Evolutionary conservation across 1,284 basidiomycete genomes (phyloP).

Genomic region (Tilletiopsis washingtonensis): DNA sequence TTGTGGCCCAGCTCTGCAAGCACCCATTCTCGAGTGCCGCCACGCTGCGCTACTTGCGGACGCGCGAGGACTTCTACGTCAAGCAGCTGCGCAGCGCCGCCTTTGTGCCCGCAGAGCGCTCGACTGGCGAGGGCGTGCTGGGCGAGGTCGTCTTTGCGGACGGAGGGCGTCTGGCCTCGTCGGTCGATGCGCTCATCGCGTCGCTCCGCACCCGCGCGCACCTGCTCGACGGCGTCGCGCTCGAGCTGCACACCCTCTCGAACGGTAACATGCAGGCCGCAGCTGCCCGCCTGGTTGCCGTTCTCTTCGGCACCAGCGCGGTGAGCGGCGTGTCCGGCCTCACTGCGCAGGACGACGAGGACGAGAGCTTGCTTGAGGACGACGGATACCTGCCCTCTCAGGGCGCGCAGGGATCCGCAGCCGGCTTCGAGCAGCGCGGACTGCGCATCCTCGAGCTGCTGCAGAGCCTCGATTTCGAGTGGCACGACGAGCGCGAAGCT

Average conservation of each 20-base stretch:
- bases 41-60: conserved; percentile 78
- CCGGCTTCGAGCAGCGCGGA: conserved; percentile 51
- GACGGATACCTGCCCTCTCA: background rate
- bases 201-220: conserved; percentile 76
- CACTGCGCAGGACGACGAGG: conserved; percentile 12
- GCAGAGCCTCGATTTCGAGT: conserved; percentile 75
- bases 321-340: conserved; percentile 6
- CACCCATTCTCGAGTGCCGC: conserved; percentile 75
- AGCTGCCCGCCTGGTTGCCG: conserved; percentile 35
- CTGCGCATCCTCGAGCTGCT: conserved; percentile 83
- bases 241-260: conserved; percentile 81
- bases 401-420: background rate
- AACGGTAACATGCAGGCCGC: conserved; percentile 55
- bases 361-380: conserved; percentile 12
- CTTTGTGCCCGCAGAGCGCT: conserved; percentile 22
- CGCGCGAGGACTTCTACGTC: conserved; percentile 79
- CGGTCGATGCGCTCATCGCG: conserved; percentile 63
- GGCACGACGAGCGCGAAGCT: conserved; percentile 60
- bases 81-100: conserved; percentile 71
- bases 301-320: conserved; percentile 32
- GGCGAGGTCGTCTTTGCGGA: conserved; percentile 68
- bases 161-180: conserved; percentile 63
- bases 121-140: conserved; percentile 49
- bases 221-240: conserved; percentile 74
- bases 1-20: conserved; percentile 77